Evolutionary conservation across 768 basidiomycete species (phyloP).

Genomic region (Asterophora lycoperdoides): DNA sequence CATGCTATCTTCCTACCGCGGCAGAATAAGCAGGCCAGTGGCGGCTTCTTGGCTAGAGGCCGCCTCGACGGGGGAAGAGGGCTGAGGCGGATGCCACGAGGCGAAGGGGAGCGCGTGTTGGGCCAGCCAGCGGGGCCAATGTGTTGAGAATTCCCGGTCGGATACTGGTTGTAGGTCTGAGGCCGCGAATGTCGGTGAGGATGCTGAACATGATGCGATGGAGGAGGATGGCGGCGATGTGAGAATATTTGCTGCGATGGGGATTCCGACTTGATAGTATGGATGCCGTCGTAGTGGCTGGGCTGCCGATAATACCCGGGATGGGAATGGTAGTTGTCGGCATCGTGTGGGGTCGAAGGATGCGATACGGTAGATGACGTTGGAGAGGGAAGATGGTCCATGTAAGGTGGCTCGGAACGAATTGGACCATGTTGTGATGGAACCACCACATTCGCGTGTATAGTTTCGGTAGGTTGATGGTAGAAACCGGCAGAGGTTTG

Average conservation of each 20-base stretch:
- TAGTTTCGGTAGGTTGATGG: not conserved
- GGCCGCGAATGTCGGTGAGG: not conserved
- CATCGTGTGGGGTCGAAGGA: slow-evolving; percentile 1
- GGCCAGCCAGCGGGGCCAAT: slow-evolving; percentile 11
- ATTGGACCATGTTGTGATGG: slow-evolving; percentile 6
- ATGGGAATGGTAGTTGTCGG: not conserved
- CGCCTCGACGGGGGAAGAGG: slow-evolving; percentile 26
- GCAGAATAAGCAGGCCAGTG: slow-evolving; percentile 62
- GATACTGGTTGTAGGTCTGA: slow-evolving; percentile 4
- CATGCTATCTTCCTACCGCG: slow-evolving; percentile 68
- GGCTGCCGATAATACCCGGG: not conserved
- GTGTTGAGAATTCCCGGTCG: slow-evolving; percentile 2
- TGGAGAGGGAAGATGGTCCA: slow-evolving; percentile 17
- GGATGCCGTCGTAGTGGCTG: not conserved
- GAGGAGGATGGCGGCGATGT: not conserved
- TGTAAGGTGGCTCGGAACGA: slow-evolving; percentile 7
- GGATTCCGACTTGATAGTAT: not conserved
- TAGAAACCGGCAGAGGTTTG: not conserved
- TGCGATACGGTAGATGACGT: slow-evolving; percentile 3
- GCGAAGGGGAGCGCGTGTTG: slow-evolving; percentile 15
- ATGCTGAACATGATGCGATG: slow-evolving; percentile 1
- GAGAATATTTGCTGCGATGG: not conserved
- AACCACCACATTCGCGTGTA: slow-evolving; percentile 2
- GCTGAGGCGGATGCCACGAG: slow-evolving; percentile 21
- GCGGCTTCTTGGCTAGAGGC: slow-evolving; percentile 48